Evolutionary conservation across 495 filamentous ascomycete species (phyloP).

Genomic region (Aspergillus indologenus): DNA sequence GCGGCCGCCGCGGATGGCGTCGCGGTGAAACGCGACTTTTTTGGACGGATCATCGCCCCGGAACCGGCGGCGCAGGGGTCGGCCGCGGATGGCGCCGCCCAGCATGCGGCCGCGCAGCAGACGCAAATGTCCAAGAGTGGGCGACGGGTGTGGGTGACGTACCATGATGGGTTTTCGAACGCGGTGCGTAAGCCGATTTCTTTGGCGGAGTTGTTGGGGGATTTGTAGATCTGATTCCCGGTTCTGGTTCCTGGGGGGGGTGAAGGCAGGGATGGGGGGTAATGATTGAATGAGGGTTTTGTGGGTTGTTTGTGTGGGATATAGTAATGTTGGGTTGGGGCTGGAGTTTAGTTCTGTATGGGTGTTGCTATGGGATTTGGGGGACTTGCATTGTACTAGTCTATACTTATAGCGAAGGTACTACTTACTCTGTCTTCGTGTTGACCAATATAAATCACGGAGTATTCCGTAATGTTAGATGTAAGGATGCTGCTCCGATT

Average conservation of each 20-base stretch:
- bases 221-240: constrained; percentile 29
- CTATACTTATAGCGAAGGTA: no score
- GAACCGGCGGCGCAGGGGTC: constrained; percentile 21
- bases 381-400: no score
- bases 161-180: constrained; percentile 94
- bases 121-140: constrained; percentile 42
- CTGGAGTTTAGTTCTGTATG: no score
- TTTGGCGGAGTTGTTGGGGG: constrained; percentile 73
- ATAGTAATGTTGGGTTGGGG: no score
- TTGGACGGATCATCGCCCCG: constrained; percentile 66
- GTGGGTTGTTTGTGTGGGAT: neutral
- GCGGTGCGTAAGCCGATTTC: constrained; percentile 91
- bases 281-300: constrained; percentile 9
- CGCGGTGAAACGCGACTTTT: constrained; percentile 81
- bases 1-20: constrained; percentile 12
- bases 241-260: no score
- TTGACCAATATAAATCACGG: no score
- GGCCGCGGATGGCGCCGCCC: no score
- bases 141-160: constrained; percentile 83
- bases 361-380: no score
- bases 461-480: no score
- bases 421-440: no score
- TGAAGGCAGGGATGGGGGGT: no score
- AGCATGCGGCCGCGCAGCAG: constrained; percentile 16
- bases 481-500: neutral